Evolutionary conservation across 257 asterid species (phyloP), one percentile per base, ranked within the genome.

Genomic region (Salvia miltiorrhiza): DNA sequence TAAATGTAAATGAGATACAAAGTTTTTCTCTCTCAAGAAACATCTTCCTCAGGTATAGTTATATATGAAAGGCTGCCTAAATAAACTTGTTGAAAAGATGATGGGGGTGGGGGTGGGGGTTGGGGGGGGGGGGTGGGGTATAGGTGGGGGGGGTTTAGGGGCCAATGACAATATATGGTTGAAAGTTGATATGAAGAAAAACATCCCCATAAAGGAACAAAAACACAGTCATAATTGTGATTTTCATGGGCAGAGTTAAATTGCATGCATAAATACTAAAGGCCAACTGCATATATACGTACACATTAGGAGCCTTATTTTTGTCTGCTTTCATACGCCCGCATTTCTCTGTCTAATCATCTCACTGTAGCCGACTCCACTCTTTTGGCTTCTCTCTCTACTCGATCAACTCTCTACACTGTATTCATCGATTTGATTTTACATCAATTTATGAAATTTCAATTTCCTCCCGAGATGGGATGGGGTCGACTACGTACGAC

Each of bases 221-320:
- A 78, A 71, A 67, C 44, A 47, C 24, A 53, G 32, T 71, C 54
- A 76, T 82, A 59, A 73, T 72, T 70, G 52, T 52, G 73, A 72
- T 57, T 47, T 72, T 65, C 67, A 72, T 52, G 62, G 45, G 56
- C 33, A 64, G 75, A 53, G 68, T 28, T 55, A 24, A 12, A 20
- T 82, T 76, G 84, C 83, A 80, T 87, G 87, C 84, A 85, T 65
- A 80, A 52, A 73, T 78, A 73, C 73, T 70, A 70, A 59, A 54
- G 50, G 50, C 71, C 78, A 73, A 64, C 9, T 41, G 77, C 67
- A 72, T 43, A 73, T 49, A 78, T 75, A 81, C 81, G 73, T 80
- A 80, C 75, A 72, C 55, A 32, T 59, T 62, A 67, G 69, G 71
- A 44, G 74, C 69, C 74, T 75, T 45, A 48, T 63, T 77, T 79